These are phyloP conservation scores for Septoria petroselini DNA, from an alignment of 2,329 filamentous ascomycete species.

Conservation along the genomic window DNA sequence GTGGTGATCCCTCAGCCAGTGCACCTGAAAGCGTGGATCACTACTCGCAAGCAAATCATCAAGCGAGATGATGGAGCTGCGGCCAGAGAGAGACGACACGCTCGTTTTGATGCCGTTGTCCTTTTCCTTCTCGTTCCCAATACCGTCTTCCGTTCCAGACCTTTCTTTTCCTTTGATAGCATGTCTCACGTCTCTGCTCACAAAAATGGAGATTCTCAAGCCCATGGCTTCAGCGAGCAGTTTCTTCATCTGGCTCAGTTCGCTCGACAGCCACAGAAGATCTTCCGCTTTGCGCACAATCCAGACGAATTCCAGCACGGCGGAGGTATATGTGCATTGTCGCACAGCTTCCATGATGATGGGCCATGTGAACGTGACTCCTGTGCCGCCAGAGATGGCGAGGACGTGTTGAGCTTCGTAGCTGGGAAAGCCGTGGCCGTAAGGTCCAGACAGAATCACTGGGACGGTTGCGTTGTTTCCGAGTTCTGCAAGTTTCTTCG, in stretches of 20 bases:
- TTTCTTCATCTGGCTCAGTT: slow-evolving; percentile 52
- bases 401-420: slow-evolving; percentile 29
- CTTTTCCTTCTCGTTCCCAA: slow-evolving; percentile 1
- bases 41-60: slow-evolving; percentile 21
- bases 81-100: neutral
- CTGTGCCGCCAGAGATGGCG: slow-evolving; percentile 54
- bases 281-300: slow-evolving; percentile 56
- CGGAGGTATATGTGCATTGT: slow-evolving; percentile 9
- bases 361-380: slow-evolving; percentile 57
- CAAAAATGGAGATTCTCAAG: slow-evolving; percentile 56
- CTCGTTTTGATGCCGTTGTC: neutral
- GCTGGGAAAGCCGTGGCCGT: slow-evolving; percentile 46
- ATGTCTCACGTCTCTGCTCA: slow-evolving; percentile 47
- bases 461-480: slow-evolving; percentile 45
- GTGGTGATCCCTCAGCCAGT: slow-evolving; percentile 29
- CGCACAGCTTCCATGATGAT: slow-evolving; percentile 40
- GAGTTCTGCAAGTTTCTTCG: slow-evolving; percentile 53
- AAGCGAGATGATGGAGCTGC: slow-evolving; percentile 5
- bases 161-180: slow-evolving; percentile 36
- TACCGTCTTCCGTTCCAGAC: no score
- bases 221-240: slow-evolving; percentile 39
- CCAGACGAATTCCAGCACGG: slow-evolving; percentile 61
- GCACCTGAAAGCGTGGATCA: slow-evolving; percentile 24
- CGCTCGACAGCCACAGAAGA: slow-evolving; percentile 57
- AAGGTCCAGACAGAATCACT: slow-evolving; percentile 62